Percentiles rank a stretch among this genome's conserved stretches.
Conservation (phyloP, 805 yeast genomes). For the Schizosaccharomyces osmophilus region DNA sequence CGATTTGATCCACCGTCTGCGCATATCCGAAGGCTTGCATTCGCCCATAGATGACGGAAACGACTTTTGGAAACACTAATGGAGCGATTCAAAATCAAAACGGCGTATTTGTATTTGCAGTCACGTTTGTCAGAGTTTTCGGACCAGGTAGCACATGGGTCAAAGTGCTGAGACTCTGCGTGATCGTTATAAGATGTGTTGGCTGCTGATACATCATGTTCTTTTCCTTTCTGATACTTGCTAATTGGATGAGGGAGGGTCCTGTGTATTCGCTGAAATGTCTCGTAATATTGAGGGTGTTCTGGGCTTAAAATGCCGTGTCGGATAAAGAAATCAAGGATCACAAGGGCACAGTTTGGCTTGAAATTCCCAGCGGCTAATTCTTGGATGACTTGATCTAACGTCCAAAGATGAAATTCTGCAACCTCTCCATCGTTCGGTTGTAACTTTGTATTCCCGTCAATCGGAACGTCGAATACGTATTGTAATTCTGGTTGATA, state of each 20-base stretch:
- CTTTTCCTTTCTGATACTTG: constrained; percentile 4
- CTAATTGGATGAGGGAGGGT: constrained; percentile 39
- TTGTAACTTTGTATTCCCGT: constrained; percentile 23
- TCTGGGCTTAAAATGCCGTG: constrained; percentile 49
- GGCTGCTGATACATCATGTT: background rate
- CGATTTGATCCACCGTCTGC: constrained; percentile 3
- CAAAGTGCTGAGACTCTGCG: background rate
- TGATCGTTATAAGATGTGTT: background rate
- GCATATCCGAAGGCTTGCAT: background rate
- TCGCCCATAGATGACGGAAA: background rate
- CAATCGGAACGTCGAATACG: constrained; percentile 43
- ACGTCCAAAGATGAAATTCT: constrained; percentile 36
- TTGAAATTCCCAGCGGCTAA: constrained; percentile 44
- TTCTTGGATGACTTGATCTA: constrained; percentile 24
- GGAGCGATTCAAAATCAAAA: background rate
- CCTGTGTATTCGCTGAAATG: constrained; percentile 41
- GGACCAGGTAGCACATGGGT: background rate
- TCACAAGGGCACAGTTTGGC: constrained; percentile 60
- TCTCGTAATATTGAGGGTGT: constrained; percentile 32
- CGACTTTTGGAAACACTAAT: background rate
- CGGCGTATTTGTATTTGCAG: background rate
- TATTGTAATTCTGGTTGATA: constrained; percentile 57
- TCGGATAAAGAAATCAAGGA: constrained; percentile 68
- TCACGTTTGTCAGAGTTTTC: background rate
- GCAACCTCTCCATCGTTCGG: constrained; percentile 59